Evolutionary conservation across 495 filamentous ascomycete species (phyloP), one percentile per base, ranked within the genome.

Genomic region (Penicillium waksmanii): DNA sequence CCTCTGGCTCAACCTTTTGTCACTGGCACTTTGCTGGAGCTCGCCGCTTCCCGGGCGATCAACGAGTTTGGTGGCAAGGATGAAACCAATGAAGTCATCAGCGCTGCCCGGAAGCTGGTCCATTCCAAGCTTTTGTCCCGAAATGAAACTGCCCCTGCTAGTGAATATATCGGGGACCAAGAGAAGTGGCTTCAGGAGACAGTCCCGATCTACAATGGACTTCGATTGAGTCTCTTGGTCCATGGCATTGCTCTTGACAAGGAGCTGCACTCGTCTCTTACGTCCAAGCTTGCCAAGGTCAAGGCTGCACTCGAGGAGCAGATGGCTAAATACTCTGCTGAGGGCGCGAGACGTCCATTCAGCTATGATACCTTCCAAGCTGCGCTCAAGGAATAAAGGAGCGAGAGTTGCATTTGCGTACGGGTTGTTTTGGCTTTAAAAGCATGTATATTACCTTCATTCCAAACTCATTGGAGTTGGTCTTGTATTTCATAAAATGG

Each of bases 1-100:
- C 73, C 78, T 10, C 71, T 75, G 62, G 43, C 56, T 40, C 65
- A 69, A 42, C 76, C 80, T 2, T 73, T 71, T 15, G 69, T 82
- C 6, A 71, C 81, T 43, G 80, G 73, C 21, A 65, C 76, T 3
- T 56, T 82, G 25, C 61, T 84, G 35, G 74, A 84, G 48, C 66
- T 85, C 15, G 72, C 68, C 55, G 74, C 80, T 21, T 70, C 73
- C 31, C 68, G 71, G 48, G 74, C 77, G 13, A 13, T 74, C 12
- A 65, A 68, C 15, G 58, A 75, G 35, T 46, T 55, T 19, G 68
- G 53, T 3, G 69, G 73, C 23, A 66, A 69, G 15, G 71, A 79
- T 57, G 55, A 67, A 11, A 63, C 51, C 15, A 67, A 68, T 7
- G 64, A 73, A n/a, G 76, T 80, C 27, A 48, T 66, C 21, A 51